phyloP scores from a whole-genome alignment of 495 filamentous ascomycete genomes.

The Xylaria castorea region DNA sequence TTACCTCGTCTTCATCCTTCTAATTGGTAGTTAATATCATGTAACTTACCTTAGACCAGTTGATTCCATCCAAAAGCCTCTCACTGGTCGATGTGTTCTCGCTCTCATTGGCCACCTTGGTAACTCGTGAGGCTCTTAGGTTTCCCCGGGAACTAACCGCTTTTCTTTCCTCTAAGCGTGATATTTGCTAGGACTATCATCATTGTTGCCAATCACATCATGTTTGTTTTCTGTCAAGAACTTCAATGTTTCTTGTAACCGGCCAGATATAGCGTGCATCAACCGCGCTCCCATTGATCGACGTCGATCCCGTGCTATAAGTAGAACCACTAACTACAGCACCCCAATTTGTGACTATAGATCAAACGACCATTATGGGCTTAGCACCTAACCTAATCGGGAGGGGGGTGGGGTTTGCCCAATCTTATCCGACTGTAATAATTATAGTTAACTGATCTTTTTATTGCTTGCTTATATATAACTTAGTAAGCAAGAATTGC shows the following conservation, averaged over 20 bases:
- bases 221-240: background rate
- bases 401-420: no score
- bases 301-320: background rate
- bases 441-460: no score
- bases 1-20: background rate
- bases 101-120: conserved; percentile 9
- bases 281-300: background rate
- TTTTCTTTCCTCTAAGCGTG: background rate
- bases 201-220: background rate
- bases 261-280: background rate
- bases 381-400: no score
- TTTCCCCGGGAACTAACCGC: background rate
- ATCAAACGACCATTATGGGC: no score
- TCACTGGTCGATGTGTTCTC: background rate
- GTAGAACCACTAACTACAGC: background rate
- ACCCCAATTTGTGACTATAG: no score
- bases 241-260: background rate
- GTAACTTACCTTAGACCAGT: background rate
- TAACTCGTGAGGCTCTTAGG: background rate
- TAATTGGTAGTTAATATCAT: background rate
- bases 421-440: no score
- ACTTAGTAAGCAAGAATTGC: no score
- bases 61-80: background rate
- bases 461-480: no score
- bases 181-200: background rate